phyloP scores from a whole-genome alignment of 768 basidiomycete genomes.

The Suillus subluteus region DNA sequence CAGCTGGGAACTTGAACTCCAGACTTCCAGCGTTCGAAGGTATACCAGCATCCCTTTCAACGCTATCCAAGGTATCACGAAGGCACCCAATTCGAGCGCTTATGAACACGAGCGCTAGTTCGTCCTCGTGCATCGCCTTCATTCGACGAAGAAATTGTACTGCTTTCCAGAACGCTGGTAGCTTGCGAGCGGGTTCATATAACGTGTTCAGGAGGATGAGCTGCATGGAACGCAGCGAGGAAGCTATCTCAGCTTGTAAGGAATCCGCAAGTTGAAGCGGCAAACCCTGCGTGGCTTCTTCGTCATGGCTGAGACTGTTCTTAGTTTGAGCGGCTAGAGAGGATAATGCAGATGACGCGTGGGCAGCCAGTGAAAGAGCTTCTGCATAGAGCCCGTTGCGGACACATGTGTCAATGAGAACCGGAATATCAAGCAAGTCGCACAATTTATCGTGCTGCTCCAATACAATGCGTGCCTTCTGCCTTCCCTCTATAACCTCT shows the following conservation, averaged over 20 bases:
- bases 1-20: conserved; percentile 18
- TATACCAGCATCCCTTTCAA: conserved; percentile 45
- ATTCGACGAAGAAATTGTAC: conserved; percentile 86
- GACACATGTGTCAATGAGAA: conserved; percentile 91
- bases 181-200: conserved; percentile 80
- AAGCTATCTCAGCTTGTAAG: conserved; percentile 67
- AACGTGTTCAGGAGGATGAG: conserved; percentile 77
- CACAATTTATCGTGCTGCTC: conserved; percentile 94
- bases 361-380: conserved; percentile 82
- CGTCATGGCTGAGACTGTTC: background rate
- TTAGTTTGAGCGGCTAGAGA: conserved; percentile 47
- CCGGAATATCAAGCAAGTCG: conserved; percentile 88
- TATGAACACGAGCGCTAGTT: conserved; percentile 87
- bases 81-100: conserved; percentile 71
- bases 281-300: background rate
- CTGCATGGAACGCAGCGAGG: conserved; percentile 69
- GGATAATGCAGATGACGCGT: conserved; percentile 57
- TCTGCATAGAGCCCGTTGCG: conserved; percentile 92
- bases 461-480: conserved; percentile 80
- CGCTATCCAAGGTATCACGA: conserved; percentile 55
- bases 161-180: conserved; percentile 89
- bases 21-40: conserved; percentile 31
- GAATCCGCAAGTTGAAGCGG: conserved; percentile 43
- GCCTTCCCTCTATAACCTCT: conserved; percentile 70
- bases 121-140: conserved; percentile 69